Evolutionary conservation across 257 asterid species (phyloP).

Genomic region (Jacaranda copaia): DNA sequence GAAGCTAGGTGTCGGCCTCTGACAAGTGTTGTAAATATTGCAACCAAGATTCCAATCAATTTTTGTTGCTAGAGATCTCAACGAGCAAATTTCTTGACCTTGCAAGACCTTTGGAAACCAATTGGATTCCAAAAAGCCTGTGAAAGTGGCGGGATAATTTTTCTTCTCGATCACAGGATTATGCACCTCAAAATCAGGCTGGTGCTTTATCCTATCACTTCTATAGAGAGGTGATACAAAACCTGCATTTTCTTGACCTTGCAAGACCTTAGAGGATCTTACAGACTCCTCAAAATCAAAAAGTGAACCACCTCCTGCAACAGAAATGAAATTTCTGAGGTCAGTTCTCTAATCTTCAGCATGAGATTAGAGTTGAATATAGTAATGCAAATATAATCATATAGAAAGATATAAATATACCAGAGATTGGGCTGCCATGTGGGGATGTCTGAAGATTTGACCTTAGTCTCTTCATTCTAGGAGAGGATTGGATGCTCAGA

Average conservation of each 20-base stretch:
- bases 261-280: constrained; percentile 97
- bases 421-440: constrained; percentile 52
- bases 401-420: constrained; percentile 41
- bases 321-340: not conserved
- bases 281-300: constrained; percentile 74
- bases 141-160: constrained; percentile 61
- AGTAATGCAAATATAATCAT: not conserved
- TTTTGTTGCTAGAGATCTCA: constrained; percentile 74
- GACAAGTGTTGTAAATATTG: constrained; percentile 47
- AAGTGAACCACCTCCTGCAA: constrained; percentile 60
- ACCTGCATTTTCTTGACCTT: constrained; percentile 93
- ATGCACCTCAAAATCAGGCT: constrained; percentile 30
- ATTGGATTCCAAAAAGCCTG: constrained; percentile 89
- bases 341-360: not conserved
- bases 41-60: constrained; percentile 49
- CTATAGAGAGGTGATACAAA: constrained; percentile 55
- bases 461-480: constrained; percentile 70
- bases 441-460: constrained; percentile 57
- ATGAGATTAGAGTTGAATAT: too few species aligned
- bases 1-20: constrained; percentile 50
- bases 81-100: constrained; percentile 99
- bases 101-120: constrained; percentile 99
- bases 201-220: too few species aligned
- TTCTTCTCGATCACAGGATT: constrained; percentile 49
- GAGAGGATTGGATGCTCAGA: constrained; percentile 62